phyloP scores from a whole-genome alignment of 2,329 filamentous ascomycete species.

The Cladosporium cucumerinum region DNA sequence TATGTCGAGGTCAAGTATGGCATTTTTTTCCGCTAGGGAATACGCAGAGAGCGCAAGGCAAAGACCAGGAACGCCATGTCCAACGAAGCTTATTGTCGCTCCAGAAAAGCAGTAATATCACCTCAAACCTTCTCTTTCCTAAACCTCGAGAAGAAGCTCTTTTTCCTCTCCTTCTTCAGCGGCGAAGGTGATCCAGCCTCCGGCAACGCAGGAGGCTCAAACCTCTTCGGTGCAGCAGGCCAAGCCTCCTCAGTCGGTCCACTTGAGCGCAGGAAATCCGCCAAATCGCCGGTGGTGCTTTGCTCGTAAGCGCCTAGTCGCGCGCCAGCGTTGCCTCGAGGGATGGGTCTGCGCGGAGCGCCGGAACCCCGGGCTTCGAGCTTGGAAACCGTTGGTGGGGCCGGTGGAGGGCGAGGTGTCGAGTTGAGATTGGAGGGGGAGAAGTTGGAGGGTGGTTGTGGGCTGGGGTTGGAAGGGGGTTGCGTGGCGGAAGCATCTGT shows the following conservation, averaged over 20 bases:
- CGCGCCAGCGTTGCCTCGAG: constrained; percentile 18
- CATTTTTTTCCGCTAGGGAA: too few species aligned
- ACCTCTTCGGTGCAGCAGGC: neutral
- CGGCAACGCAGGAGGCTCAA: neutral
- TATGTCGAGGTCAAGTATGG: too few species aligned
- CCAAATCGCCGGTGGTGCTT: constrained; percentile 39
- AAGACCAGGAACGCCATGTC: too few species aligned
- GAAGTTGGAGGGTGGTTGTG: constrained; percentile 4
- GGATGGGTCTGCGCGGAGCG: constrained; percentile 23
- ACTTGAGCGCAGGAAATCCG: constrained; percentile 29
- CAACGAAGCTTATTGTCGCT: neutral
- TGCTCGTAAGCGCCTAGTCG: constrained; percentile 16
- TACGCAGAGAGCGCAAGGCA: neutral
- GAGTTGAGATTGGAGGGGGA: neutral
- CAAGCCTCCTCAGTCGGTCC: neutral
- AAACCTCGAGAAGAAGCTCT: constrained; percentile 12
- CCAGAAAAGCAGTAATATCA: neutral
- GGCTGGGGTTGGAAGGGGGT: constrained; percentile 5
- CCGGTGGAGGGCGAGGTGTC: constrained; percentile 16
- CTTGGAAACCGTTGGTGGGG: constrained; percentile 6
- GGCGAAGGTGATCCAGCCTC: neutral
- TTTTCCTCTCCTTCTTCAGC: constrained; percentile 13
- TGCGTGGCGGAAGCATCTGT: neutral
- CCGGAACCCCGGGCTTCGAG: constrained; percentile 21
- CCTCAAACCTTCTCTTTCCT: neutral